These are phyloP conservation scores for Asterophora parasitica DNA, from an alignment of 768 basidiomycete genomes.

Conservation along the genomic window DNA sequence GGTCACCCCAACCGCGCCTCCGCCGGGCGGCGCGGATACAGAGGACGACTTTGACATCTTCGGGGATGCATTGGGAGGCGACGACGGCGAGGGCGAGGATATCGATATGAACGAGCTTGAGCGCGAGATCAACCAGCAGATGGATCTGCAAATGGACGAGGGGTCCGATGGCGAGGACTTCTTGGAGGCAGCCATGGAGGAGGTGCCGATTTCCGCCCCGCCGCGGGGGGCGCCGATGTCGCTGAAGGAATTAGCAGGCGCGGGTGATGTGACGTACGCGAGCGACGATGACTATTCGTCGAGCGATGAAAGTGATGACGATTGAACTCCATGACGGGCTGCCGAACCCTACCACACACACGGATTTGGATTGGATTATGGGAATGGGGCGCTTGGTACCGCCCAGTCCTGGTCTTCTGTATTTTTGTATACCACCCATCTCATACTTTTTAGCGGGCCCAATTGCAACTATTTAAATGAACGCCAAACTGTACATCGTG, in stretches of 20 bases:
- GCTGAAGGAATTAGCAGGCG: constrained; percentile 14
- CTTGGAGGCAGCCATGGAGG: constrained; percentile 33
- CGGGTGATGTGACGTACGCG: constrained; percentile 20
- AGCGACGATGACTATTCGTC: constrained; percentile 40
- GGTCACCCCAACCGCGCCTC: constrained; percentile 7
- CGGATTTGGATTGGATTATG: too few relatives aligned
- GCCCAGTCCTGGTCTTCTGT: too few relatives aligned
- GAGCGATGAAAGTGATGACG: neutral
- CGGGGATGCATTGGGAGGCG: constrained; percentile 18
- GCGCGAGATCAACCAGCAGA: constrained; percentile 31
- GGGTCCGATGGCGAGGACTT: constrained; percentile 57
- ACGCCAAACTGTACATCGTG: too few relatives aligned
- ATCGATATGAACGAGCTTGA: constrained; percentile 37
- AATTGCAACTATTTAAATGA: too few relatives aligned
- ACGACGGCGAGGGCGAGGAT: constrained; percentile 24
- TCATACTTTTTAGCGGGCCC: too few relatives aligned
- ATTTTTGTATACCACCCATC: too few relatives aligned
- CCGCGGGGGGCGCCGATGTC: constrained; percentile 15
- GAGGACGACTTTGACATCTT: constrained; percentile 28
- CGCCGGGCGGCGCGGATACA: neutral
- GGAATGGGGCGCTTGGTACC: too few relatives aligned
- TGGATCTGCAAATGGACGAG: constrained; percentile 35
- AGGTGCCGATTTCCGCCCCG: constrained; percentile 4
- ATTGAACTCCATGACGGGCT: too few relatives aligned
- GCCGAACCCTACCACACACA: too few relatives aligned